Conservation (phyloP, 2,329 filamentous ascomycete genomes). For the Magnaporthiopsis poae region DNA sequence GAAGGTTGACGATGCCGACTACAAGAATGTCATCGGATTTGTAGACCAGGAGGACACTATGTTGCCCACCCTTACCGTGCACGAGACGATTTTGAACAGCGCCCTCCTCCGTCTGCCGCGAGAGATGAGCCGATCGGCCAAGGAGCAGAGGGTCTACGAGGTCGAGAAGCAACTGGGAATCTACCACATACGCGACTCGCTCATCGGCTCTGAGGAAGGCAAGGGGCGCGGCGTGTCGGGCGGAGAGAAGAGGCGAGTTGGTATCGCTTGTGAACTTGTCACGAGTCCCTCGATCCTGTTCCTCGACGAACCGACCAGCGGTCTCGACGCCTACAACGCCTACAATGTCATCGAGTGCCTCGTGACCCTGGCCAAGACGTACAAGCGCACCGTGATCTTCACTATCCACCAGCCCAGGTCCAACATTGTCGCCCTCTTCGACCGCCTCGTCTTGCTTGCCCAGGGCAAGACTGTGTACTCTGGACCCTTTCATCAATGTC, state of each 20-base stretch:
- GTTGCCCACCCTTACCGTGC: conserved; percentile 88
- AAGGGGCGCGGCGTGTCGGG: conserved; percentile 91
- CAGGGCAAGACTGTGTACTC: conserved; percentile 88
- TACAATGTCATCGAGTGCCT: conserved; percentile 97
- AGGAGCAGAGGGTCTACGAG: conserved; percentile 82
- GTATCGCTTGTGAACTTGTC: conserved; percentile 93
- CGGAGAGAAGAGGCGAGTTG: conserved; percentile 89
- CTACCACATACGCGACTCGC: conserved; percentile 81
- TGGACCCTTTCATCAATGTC: conserved; percentile 77
- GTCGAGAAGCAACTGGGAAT: conserved; percentile 95
- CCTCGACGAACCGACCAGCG: conserved; percentile 92
- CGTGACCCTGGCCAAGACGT: conserved; percentile 86
- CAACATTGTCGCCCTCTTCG: conserved; percentile 95
- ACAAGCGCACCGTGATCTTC: conserved; percentile 94
- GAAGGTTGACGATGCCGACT: conserved; percentile 73
- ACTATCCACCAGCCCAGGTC: conserved; percentile 97
- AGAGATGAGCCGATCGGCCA: conserved; percentile 78
- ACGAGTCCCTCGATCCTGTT: conserved; percentile 96
- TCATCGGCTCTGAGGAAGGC: conserved; percentile 92
- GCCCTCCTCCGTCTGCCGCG: conserved; percentile 83
- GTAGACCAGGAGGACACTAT: conserved; percentile 98
- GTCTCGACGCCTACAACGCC: conserved; percentile 90
- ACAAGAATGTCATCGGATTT: conserved; percentile 86
- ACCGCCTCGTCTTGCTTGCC: conserved; percentile 82
- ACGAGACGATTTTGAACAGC: conserved; percentile 93